Base-by-base conservation (phyloP, 2,329 filamentous ascomycete species). In the Bipolaris gigantea region DNA sequence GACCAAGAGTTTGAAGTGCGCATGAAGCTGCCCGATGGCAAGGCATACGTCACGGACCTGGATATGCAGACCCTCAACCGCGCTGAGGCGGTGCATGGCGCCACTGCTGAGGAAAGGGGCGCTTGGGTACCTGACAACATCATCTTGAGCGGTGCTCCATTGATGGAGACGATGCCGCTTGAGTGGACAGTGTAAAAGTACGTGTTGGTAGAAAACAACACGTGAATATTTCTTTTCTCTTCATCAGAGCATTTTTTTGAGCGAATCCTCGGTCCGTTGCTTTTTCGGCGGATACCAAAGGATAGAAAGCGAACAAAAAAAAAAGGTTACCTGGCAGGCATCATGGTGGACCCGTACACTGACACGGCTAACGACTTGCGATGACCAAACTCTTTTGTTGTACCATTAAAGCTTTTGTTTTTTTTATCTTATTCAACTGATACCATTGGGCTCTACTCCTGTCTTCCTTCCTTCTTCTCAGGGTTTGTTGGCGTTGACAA, bases 1-100 rank as follows among this genome's bases (percentile, higher is more conserved):
- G 91, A 92, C 64, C 92, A 89, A 15, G 92, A 96, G 66, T 92
- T 94, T 69, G 94, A 99, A 77, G 91, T 97, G 34, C 90, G 93
- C 69, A 82, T 96, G 74, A 86, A 86, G 74, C 82, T 97, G 56
- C 69, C 70, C 1, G 72, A 71, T 16, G 84, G 84, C 21, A 88
- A 90, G 69, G 85, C 85, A 69, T 97, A 96, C 72, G 87, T 97
- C 35, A 97, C 93, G 6, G 94, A 97, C 70, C 81, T 99, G 40
- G 94, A 97, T 70, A 85, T 97, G 46, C 88, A 94, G 78, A 97
- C 92, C 2, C 75, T 97, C 71, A 88, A 89, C 74, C 85, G 93
- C 30, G 91, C 92, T n/a, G 85, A 95, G 63, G 93, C 89, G 25
- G 87, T 97, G 69, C 86, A 87, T 63, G 82, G 81, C 57, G 88